These are phyloP conservation scores for Myxozyma lipomycoides DNA, from an alignment of 805 yeast species.

Conservation along the genomic window DNA sequence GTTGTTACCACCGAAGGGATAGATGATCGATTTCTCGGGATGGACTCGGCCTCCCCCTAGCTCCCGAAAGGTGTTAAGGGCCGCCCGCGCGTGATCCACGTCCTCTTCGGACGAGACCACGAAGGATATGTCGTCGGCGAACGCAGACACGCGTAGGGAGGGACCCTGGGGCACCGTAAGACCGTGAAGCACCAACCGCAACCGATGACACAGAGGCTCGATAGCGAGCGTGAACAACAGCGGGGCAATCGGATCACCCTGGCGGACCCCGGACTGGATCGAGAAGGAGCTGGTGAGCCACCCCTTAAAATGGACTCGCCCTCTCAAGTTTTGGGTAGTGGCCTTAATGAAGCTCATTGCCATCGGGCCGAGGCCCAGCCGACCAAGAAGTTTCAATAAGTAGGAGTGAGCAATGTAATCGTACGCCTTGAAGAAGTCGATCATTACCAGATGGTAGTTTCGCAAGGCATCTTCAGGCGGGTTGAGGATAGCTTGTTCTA, in stretches of 20 bases:
- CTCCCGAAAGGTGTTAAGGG: not conserved
- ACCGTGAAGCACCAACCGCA: not conserved
- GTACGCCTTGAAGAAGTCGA: not conserved
- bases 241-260: not conserved
- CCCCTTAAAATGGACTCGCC: not conserved
- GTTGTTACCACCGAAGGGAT: not conserved
- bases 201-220: not conserved
- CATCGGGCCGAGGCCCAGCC: not conserved
- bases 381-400: not conserved
- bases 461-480: not conserved
- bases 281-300: not conserved
- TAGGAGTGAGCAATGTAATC: not conserved
- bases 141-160: not conserved
- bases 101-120: not conserved
- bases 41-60: not conserved
- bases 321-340: not conserved
- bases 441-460: not conserved
- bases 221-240: not conserved
- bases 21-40: not conserved
- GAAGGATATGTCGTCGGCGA: constrained; percentile 3
- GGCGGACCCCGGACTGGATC: not conserved
- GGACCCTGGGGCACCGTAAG: not conserved
- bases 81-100: not conserved
- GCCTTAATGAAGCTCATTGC: not conserved
- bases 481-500: not conserved